Conservation (phyloP, 2,329 filamentous ascomycete genomes). For the Leptographium wingfieldii region DNA sequence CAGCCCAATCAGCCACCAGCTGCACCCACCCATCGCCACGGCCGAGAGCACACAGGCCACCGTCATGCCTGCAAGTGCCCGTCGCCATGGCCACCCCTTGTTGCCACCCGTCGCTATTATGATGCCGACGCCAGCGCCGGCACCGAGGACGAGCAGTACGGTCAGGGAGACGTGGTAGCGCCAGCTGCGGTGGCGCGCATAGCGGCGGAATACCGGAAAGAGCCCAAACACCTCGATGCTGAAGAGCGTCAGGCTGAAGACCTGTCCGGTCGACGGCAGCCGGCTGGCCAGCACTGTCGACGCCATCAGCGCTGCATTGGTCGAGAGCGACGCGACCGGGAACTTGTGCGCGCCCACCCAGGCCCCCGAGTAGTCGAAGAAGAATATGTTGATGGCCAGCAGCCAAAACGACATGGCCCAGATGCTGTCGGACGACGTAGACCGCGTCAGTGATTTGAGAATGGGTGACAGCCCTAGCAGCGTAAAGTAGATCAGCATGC, state of each 20-base stretch:
- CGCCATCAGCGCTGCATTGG: conserved; percentile 93
- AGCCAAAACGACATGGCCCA: conserved; percentile 95
- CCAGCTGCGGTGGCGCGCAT: conserved; percentile 73
- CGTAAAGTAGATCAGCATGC: conserved; percentile 83
- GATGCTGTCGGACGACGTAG: conserved; percentile 86
- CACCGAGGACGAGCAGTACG: conserved; percentile 60
- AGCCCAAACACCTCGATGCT: conserved; percentile 94
- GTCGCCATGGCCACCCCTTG: conserved; percentile 35
- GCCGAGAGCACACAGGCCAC: conserved; percentile 63
- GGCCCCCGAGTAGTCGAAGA: conserved; percentile 81
- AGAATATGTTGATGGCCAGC: conserved; percentile 90
- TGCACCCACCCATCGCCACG: conserved; percentile 80
- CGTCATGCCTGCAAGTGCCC: conserved; percentile 56
- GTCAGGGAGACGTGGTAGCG: conserved; percentile 69
- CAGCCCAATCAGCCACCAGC: conserved; percentile 94
- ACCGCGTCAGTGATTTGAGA: conserved; percentile 87
- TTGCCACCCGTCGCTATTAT: conserved; percentile 36
- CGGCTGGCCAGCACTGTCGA: conserved; percentile 86
- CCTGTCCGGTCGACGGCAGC: conserved; percentile 78
- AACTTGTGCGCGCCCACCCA: conserved; percentile 45
- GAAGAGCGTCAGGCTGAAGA: conserved; percentile 91
- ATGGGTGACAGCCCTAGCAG: conserved; percentile 88
- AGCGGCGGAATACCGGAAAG: conserved; percentile 92
- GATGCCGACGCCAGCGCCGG: conserved; percentile 64
- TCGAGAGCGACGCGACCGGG: conserved; percentile 61